Evolutionary conservation across 139 green algal genomes (phyloP), one percentile per base, ranked within the genome.

Genomic region (Closterium sp.): DNA sequence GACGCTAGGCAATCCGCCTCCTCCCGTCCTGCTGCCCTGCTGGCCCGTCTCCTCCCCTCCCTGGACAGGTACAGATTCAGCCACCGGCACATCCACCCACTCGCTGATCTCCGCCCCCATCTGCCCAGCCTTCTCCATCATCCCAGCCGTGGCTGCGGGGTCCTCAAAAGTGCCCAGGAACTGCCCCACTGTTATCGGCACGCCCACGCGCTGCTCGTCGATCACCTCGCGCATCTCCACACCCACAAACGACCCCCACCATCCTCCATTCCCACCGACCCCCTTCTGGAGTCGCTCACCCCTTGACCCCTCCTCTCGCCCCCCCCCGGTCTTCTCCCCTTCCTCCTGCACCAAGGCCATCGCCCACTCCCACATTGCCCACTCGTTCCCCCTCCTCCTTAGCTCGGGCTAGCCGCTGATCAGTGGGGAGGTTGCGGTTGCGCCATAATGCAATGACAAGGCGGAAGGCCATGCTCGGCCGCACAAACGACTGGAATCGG

Each of bases 401-500:
- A 19, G 55, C 55, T 28, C 55, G 12, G 25, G 55, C 55, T 16
- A 91, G n/a, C 84, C 55, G 88, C 84, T 91, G 84, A 10, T 91
- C 88, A 2, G 84, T 31, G n/a, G 88, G 88, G n/a, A 91, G 84
- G 9, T 31, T 32, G 34, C 88, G 88, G 10, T 91, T 91, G n/a
- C 89, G 88, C 88, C 88, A 91, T 2, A 91, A 33, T 10, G 89
- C 88, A 33, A 90, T 21, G 55, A 34, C 90, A 3, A 30, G 93
- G 16, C 90, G 35, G 30, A 93, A 93, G 36, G 90, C 90, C 28
- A 38, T 9, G 10, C 87, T 30, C 0, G 91, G 91, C 0, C 33
- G 31, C n/a, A 93, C 91, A 34, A 93, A 93, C 8, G 91, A 93
- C 30, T 34, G n/a, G 66, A 93, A 93, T 32, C 91, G 91, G 36